Percentiles rank a stretch among this genome's conserved stretches.
Evolutionary conservation across 345 rosid species (phyloP).

Genomic region (thale cress (Arabidopsis thaliana)): TAIR10.1 NC_003074.8:21307001-21307500

Average conservation of each 20-base stretch:
- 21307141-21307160: constrained; percentile 16
- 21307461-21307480: constrained; percentile 51
- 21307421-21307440: constrained; percentile 48
- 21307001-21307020: constrained; percentile 41
- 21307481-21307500: constrained; percentile 4
- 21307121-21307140: not conserved
- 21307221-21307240: constrained; percentile 69
- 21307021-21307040: not conserved
- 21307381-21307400: constrained; percentile 49
- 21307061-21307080: constrained; percentile 32
- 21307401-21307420: constrained; percentile 58
- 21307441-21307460: constrained; percentile 53
- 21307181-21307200: constrained; percentile 4
- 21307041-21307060: constrained; percentile 38
- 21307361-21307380: constrained; percentile 55
- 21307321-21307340: constrained; percentile 39
- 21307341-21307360: constrained; percentile 81
- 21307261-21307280: constrained; percentile 85
- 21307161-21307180: constrained; percentile 14
- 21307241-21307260: constrained; percentile 60
- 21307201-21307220: constrained; percentile 46
- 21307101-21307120: constrained; percentile 35
- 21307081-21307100: constrained; percentile 36
- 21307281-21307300: constrained; percentile 43
- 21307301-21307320: constrained; percentile 34